phyloP scores from a whole-genome alignment of 2,329 filamentous ascomycete species.

The Fusarium humuli region DNA sequence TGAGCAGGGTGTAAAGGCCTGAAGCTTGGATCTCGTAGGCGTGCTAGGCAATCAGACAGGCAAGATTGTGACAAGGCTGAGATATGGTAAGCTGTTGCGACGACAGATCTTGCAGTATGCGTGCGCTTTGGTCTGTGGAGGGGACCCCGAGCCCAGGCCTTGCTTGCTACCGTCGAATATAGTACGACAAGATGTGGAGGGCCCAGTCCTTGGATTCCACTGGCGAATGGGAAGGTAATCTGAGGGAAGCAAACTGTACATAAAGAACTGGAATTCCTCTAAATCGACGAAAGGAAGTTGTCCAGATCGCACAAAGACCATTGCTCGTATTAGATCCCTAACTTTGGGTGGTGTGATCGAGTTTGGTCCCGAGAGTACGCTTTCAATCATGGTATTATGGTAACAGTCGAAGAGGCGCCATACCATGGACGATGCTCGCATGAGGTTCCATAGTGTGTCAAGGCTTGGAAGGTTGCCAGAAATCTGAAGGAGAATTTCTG shows the following conservation, averaged over 20 bases:
- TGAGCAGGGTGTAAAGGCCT: slow-evolving; percentile 13
- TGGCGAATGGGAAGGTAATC: no score
- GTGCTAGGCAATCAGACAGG: neutral
- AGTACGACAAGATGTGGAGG: no score
- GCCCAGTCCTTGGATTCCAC: no score
- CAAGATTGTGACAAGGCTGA: neutral
- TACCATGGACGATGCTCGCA: neutral
- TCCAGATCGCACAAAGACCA: neutral
- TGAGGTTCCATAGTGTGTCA: neutral
- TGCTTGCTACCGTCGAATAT: no score
- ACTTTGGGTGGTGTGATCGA: neutral
- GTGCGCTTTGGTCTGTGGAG: no score
- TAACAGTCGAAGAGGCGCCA: neutral
- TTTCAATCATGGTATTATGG: neutral
- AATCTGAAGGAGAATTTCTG: neutral
- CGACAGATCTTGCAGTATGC: neutral
- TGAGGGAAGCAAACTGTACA: no score
- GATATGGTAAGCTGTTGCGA: neutral
- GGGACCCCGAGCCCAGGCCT: no score
- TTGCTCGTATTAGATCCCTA: neutral
- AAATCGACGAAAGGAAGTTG: neutral
- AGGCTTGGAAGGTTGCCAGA: neutral
- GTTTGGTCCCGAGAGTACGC: neutral
- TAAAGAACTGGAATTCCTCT: neutral
- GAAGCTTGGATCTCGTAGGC: slow-evolving; percentile 26